phyloP scores from a whole-genome alignment of 768 basidiomycete species.

The Psilocybe azurescens region DNA sequence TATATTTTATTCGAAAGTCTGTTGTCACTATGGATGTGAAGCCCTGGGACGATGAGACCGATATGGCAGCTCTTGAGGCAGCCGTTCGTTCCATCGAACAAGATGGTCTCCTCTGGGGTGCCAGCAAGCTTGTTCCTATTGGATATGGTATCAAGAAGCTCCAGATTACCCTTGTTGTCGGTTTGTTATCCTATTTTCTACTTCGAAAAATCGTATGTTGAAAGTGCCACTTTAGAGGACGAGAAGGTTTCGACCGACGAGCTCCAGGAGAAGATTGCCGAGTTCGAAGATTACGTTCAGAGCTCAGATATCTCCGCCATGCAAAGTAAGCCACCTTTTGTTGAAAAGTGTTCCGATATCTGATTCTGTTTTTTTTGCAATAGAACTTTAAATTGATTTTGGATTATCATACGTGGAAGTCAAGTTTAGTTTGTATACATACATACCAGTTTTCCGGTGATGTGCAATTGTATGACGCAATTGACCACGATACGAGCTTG shows the following conservation, averaged over 20 bases:
- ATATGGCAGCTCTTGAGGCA: constrained; percentile 87
- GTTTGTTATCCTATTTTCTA: constrained; percentile 37
- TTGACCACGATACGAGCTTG: constrained; percentile 1
- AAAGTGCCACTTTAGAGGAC: constrained; percentile 67
- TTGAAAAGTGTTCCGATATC: not conserved
- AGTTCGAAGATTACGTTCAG: constrained; percentile 89
- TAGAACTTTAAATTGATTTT: constrained; percentile 25
- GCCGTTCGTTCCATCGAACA: constrained; percentile 85
- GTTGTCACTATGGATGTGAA: constrained; percentile 98
- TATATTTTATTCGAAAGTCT: constrained; percentile 59
- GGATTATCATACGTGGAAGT: not conserved
- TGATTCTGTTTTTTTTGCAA: constrained; percentile 13
- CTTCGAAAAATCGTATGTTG: constrained; percentile 6
- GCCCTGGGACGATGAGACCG: constrained; percentile 99
- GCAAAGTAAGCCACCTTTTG: constrained; percentile 68
- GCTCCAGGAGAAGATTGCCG: constrained; percentile 87
- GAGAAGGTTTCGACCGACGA: constrained; percentile 93
- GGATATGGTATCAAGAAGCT: constrained; percentile 95
- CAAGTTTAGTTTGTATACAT: constrained; percentile 18
- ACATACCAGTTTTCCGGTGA: constrained; percentile 14
- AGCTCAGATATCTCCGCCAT: constrained; percentile 92
- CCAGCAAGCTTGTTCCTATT: constrained; percentile 89
- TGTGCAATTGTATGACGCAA: constrained; percentile 6
- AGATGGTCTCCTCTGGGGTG: constrained; percentile 96
- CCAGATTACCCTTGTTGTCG: constrained; percentile 67